Evolutionary conservation across 768 basidiomycete genomes (phyloP).

Genomic region (Mycena latifolia): DNA sequence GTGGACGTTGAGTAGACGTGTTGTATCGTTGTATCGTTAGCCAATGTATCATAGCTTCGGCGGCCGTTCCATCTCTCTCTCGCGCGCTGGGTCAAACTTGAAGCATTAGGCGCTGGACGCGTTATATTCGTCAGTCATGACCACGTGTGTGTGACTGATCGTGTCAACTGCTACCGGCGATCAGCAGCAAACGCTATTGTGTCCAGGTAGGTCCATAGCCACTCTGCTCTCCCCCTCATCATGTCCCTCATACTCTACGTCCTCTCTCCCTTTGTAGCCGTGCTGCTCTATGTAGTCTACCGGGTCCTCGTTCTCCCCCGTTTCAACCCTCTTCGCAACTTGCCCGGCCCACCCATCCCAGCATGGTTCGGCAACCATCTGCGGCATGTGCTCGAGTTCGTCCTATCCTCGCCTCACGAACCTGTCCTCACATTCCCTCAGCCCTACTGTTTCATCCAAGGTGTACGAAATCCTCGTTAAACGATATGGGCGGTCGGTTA

Average conservation of each 20-base stretch:
- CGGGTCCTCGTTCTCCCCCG: constrained; percentile 46
- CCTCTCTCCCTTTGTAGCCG: constrained; percentile 23
- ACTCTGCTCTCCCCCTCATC: constrained; percentile 16
- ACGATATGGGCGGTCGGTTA: constrained; percentile 77
- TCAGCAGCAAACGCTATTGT: too few species aligned
- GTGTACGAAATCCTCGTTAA: constrained; percentile 66
- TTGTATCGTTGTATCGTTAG: constrained; percentile 8
- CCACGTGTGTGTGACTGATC: constrained; percentile 9
- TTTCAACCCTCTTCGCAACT: constrained; percentile 61
- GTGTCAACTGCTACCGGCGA: too few species aligned
- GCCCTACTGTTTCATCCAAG: constrained; percentile 64
- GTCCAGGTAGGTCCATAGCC: neutral
- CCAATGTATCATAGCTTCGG: too few species aligned
- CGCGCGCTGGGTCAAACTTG: too few species aligned
- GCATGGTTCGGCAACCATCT: constrained; percentile 69
- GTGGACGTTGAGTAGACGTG: neutral
- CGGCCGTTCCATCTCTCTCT: too few species aligned
- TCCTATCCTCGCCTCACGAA: constrained; percentile 7
- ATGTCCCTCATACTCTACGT: constrained; percentile 16
- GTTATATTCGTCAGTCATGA: too few species aligned
- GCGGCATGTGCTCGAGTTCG: constrained; percentile 69
- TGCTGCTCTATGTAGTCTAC: constrained; percentile 44
- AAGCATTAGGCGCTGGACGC: too few species aligned
- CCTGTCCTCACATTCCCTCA: constrained; percentile 42
- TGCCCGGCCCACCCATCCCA: constrained; percentile 72